Evolutionary conservation across 306 rosid genomes (phyloP), one percentile per base, ranked within the genome.

Genomic region (Leucaena leucocephala): DNA sequence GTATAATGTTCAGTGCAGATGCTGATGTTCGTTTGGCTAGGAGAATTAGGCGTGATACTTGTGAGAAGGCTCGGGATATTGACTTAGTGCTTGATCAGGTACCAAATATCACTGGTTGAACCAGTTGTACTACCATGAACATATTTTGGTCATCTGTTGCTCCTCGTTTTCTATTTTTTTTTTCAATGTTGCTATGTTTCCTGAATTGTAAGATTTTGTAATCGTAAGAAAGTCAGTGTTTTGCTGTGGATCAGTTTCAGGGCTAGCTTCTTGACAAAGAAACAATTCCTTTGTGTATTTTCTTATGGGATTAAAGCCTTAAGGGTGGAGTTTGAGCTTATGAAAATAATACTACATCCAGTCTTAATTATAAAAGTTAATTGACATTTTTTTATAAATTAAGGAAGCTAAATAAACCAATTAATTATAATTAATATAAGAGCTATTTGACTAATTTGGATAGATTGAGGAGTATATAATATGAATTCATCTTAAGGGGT

Each of bases 11-110:
- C 96, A 89, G 96, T 91, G 97, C 99, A 96, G 99, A 96, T 91
- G 98, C 99, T 87, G 99, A 96, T 90, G 97, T 93, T 86, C 98
- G 99, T 84, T 81, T 96, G 81, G 98, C 98, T 27, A 93, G 99
- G 89, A 90, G 99, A 89, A 96, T 96, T 75, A 91, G 93, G 87
- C 98, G 97, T 77, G 99, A 96, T 78, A 96, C 99, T 10, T 84
- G 57, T 19, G 99, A 93, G 82, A 96, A 91, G 89, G 85, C 78
- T 68, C 88, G 99, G 81, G 96, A 93, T 83, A 91, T 96, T 81
- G 98, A 94, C 72, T 65, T 88, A 59, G 93, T 96, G 84, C 99
- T 96, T 76, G 99, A 96, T 89, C 99, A 96, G 94, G 99, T 96
- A 72, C 76, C 61, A 68, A 67, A 74, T 76, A 67, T 84, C 64